phyloP scores from a whole-genome alignment of 768 basidiomycete species.

The Infundibulicybe gibba region DNA sequence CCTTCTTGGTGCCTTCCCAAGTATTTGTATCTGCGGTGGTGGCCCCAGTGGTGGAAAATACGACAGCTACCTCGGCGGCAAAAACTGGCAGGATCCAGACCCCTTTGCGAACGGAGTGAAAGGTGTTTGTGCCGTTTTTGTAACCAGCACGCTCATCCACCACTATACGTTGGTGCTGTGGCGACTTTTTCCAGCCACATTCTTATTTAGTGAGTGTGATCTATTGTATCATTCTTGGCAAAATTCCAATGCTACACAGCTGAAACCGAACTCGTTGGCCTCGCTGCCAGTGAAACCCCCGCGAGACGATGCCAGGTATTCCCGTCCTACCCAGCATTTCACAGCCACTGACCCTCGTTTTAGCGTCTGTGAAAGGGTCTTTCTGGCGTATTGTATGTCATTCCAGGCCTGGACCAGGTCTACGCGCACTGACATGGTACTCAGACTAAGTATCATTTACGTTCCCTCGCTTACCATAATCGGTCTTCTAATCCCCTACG shows the following conservation, averaged over 20 bases:
- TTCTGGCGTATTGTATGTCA: conserved; percentile 44
- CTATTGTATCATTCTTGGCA: too few relatives aligned
- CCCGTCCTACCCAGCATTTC: too few relatives aligned
- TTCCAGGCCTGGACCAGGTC: too few relatives aligned
- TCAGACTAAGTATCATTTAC: conserved; percentile 45
- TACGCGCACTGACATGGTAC: too few relatives aligned
- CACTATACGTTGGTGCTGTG: neutral
- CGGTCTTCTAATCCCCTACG: neutral
- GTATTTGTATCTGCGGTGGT: too few relatives aligned
- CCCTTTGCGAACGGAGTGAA: conserved; percentile 43
- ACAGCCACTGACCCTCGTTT: neutral
- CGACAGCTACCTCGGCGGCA: conserved; percentile 33
- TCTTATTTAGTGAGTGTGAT: conserved; percentile 34
- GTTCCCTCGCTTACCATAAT: conserved; percentile 40
- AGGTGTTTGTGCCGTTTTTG: too few relatives aligned
- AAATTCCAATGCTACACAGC: too few relatives aligned
- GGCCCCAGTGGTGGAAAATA: conserved; percentile 24
- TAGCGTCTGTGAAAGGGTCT: conserved; percentile 39
- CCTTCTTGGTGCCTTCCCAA: conserved; percentile 49
- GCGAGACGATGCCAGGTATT: conserved; percentile 31
- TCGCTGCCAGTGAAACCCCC: conserved; percentile 44
- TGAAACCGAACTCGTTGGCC: too few relatives aligned
- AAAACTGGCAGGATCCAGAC: conserved; percentile 32
- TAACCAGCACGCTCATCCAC: conserved; percentile 24
- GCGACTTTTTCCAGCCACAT: conserved; percentile 23